phyloP scores from a whole-genome alignment of 2,329 filamentous ascomycete genomes.

The Xylaria sp. region DNA sequence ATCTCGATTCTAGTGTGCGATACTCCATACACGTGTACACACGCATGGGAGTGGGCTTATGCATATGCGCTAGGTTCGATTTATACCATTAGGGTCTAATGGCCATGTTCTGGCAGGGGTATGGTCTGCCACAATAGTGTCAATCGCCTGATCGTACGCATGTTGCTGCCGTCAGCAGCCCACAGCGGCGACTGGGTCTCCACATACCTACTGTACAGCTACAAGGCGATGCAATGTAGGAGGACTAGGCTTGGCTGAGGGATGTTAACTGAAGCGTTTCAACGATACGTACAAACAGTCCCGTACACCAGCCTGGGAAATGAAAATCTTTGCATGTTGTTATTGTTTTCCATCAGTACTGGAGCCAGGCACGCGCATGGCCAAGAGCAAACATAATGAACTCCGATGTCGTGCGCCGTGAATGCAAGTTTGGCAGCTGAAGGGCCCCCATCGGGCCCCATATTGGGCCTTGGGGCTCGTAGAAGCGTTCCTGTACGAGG shows the following conservation, averaged over 20 bases:
- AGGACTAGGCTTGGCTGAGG: background rate
- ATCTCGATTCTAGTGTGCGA: slow-evolving; percentile 22
- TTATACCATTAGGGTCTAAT: slow-evolving; percentile 21
- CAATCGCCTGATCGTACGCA: slow-evolving; percentile 24
- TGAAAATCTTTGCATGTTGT: slow-evolving; percentile 8
- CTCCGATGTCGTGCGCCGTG: slow-evolving; percentile 37
- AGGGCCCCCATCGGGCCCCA: slow-evolving; percentile 2
- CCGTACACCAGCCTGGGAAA: too few species aligned
- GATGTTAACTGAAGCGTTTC: background rate
- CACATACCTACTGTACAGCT: background rate
- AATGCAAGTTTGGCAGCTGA: slow-evolving; percentile 41
- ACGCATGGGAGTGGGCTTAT: slow-evolving; percentile 21
- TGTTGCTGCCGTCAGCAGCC: background rate
- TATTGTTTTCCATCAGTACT: slow-evolving; percentile 9
- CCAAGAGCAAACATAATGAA: slow-evolving; percentile 33
- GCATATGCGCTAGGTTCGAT: slow-evolving; percentile 22
- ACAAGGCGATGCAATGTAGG: background rate
- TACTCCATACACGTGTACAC: slow-evolving; percentile 20
- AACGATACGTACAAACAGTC: background rate
- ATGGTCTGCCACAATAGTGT: background rate
- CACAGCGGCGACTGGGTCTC: slow-evolving; percentile 7
- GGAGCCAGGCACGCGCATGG: slow-evolving; percentile 26
- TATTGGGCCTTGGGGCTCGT: slow-evolving; percentile 5
- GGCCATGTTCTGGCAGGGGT: slow-evolving; percentile 25
- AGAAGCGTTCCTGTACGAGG: slow-evolving; percentile 8